phyloP scores from a whole-genome alignment of 202 grass and related monocot genomes.

The Setaria italica region DNA sequence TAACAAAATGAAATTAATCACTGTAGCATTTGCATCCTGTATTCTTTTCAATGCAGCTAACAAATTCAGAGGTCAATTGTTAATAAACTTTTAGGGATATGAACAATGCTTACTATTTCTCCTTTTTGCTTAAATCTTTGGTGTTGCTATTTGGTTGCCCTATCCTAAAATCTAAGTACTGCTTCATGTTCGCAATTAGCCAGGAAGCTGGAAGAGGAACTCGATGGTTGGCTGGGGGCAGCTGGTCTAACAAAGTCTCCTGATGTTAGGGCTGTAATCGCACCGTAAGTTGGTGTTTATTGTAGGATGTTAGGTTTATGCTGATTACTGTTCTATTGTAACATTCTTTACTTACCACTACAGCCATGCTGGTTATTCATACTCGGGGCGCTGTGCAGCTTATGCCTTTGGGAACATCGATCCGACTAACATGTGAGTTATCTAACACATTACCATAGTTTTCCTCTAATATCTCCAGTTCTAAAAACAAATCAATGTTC shows the following conservation, averaged over 20 bases:
- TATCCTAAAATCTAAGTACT: slow-evolving; percentile 40
- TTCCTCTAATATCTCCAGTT: background rate
- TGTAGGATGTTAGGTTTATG: background rate
- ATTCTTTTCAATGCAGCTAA: background rate
- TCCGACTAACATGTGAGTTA: slow-evolving; percentile 84
- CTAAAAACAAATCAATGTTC: slow-evolving; percentile 9
- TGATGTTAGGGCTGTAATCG: slow-evolving; percentile 90
- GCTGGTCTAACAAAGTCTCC: slow-evolving; percentile 78
- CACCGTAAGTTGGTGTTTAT: slow-evolving; percentile 75
- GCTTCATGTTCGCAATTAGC: slow-evolving; percentile 59
- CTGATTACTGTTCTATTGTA: slow-evolving; percentile 26
- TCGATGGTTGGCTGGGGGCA: slow-evolving; percentile 72
- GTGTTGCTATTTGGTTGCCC: slow-evolving; percentile 34
- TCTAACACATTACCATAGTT: slow-evolving; percentile 4
- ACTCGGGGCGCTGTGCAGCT: slow-evolving; percentile 89
- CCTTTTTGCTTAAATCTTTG: background rate
- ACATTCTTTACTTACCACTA: slow-evolving; percentile 33
- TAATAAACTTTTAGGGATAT: slow-evolving; percentile 11
- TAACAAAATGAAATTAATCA: background rate
- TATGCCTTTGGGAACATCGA: slow-evolving; percentile 99
- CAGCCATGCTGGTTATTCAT: slow-evolving; percentile 99
- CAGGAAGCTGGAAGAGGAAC: slow-evolving; percentile 84
- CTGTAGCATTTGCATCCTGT: background rate
- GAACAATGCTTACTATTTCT: background rate
- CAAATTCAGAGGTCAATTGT: background rate